phyloP scores from a whole-genome alignment of 2,329 filamentous ascomycete species.

The Botrytis byssoidea region DNA sequence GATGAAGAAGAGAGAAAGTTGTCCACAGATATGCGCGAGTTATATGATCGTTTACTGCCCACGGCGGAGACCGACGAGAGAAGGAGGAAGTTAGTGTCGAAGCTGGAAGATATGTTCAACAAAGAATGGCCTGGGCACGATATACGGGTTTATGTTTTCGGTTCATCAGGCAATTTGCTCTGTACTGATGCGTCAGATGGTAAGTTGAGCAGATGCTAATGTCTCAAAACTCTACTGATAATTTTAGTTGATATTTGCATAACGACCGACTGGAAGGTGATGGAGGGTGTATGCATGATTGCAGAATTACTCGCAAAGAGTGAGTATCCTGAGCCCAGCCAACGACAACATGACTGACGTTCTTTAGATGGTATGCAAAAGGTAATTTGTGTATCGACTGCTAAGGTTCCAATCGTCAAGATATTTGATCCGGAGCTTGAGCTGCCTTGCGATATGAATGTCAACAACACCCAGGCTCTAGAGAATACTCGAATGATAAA shows the following conservation, averaged over 20 bases:
- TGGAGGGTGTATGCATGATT: constrained; percentile 88
- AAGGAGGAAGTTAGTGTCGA: constrained; percentile 73
- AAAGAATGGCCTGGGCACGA: constrained; percentile 87
- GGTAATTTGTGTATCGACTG: constrained; percentile 89
- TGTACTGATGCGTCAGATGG: constrained; percentile 96
- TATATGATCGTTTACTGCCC: constrained; percentile 84
- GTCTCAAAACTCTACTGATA: constrained; percentile 20
- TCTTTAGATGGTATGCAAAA: constrained; percentile 86
- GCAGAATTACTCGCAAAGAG: constrained; percentile 81
- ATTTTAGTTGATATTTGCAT: constrained; percentile 90
- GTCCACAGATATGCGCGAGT: constrained; percentile 76
- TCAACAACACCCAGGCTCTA: constrained; percentile 92
- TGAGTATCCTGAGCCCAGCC: constrained; percentile 49
- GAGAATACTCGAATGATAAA: constrained; percentile 98
- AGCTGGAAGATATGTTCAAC: constrained; percentile 85
- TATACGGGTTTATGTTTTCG: constrained; percentile 90
- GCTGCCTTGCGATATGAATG: constrained; percentile 95
- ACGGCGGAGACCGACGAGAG: constrained; percentile 75
- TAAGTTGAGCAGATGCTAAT: constrained; percentile 47
- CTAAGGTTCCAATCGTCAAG: constrained; percentile 98
- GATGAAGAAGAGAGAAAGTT: constrained; percentile 73
- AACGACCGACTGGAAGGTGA: constrained; percentile 80
- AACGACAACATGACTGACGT: constrained; percentile 39
- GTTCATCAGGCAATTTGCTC: constrained; percentile 93
- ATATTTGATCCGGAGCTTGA: constrained; percentile 93